Base-by-base conservation (phyloP, 1,284 basidiomycete species). In the Xanthoconium separans region DNA sequence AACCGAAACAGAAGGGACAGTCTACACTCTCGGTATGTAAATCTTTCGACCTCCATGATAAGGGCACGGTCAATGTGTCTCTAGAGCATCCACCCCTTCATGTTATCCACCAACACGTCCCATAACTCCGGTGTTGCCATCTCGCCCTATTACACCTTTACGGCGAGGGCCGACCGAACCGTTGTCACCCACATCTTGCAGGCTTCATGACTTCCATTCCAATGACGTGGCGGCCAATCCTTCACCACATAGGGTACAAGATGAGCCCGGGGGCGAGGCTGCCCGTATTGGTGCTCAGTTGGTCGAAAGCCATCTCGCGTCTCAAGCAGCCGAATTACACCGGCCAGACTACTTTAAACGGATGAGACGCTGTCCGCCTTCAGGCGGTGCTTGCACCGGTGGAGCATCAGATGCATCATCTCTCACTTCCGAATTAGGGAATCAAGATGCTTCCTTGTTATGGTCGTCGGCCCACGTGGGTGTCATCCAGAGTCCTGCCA, bases 301-400 rank as follows among this genome's bases (percentile, higher is more conserved):
- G 57, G 69, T 77, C 13, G 76, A 80, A 57, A 77, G 80, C 37
- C 76, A 78, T 52, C 66, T 79, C 10, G 71, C 75, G 1, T 76
- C 76, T 16, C 75, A 74, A 51, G 82, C 84, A 61, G 72, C 77
- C 7, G 87, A 89, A 65, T 77, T 70, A 34, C 80, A 80, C 12
- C 76, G 84, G 39, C 87, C 87, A 6, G 86, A 89, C 3, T 89
- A 87, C 64, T 72, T 89, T 37, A 81, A 79, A 62, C 80, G 87
- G 22, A 61, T 74, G 33, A 82, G 82, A 62, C 77, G 82, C 50
- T 64, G 72, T 3, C 63, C 72, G 39, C 70, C 57, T 41, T 54
- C 52, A 43, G 48, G 36, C 33, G 39, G 47, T 43, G 15, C 41
- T 10, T 47, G 44, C 13, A 29, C 24, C 20, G 40, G 53, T 43